phyloP scores from a whole-genome alignment of 176 grass and related monocot genomes.

The Elaeis guineensis region DNA sequence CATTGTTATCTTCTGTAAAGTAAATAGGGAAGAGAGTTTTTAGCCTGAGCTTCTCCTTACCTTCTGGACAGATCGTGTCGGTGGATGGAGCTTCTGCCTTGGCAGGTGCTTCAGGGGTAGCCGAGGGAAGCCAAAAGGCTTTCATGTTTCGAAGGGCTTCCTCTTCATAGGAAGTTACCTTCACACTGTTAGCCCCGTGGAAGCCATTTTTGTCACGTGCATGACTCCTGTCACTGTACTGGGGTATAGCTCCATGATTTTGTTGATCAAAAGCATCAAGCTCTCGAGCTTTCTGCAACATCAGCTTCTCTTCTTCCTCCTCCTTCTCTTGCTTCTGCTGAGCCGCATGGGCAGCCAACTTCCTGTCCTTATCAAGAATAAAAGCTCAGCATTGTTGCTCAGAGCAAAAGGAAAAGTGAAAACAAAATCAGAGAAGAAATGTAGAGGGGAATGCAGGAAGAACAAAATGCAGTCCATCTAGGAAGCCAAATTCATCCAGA shows the following conservation, averaged over 20 bases:
- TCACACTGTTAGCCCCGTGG: conserved; percentile 96
- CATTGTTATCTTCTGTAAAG: conserved; percentile 55
- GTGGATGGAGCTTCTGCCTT: conserved; percentile 59
- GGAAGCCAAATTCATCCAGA: no score
- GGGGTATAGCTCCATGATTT: conserved; percentile 86
- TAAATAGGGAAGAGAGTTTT: conserved; percentile 72
- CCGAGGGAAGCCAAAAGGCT: conserved; percentile 98
- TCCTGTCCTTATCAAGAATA: conserved; percentile 26
- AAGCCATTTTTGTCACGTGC: conserved; percentile 65
- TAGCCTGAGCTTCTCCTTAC: conserved; percentile 88
- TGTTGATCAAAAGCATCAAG: conserved; percentile 84
- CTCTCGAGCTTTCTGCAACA: conserved; percentile 62
- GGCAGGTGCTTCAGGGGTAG: conserved; percentile 58
- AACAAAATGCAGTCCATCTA: no score
- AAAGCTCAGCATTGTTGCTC: background rate
- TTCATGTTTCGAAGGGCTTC: conserved; percentile 98
- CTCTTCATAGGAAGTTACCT: conserved; percentile 90
- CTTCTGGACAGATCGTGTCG: conserved; percentile 72
- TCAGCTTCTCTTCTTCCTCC: conserved; percentile 72
- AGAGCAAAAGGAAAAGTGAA: conserved; percentile 1
- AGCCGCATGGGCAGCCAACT: conserved; percentile 54
- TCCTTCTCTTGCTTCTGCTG: conserved; percentile 86
- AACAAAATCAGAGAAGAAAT: no score
- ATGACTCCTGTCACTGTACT: conserved; percentile 42
- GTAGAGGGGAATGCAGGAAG: no score